phyloP scores from a whole-genome alignment of 805 yeast genomes.

The Wickerhamiella domercqiae region DNA sequence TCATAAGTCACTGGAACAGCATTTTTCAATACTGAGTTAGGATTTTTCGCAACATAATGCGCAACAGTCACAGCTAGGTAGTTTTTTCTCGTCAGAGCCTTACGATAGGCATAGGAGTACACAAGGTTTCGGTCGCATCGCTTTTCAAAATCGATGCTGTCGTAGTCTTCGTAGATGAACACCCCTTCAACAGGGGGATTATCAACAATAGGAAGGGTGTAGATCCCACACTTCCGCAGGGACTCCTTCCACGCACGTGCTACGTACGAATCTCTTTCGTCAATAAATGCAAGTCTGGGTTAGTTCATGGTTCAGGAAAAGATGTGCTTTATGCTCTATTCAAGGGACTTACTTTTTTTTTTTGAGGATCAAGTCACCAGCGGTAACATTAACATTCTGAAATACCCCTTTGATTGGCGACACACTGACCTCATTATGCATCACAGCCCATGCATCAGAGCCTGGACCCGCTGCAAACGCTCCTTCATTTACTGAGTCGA shows the following conservation, averaged over 20 bases:
- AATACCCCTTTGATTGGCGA: constrained; percentile 15
- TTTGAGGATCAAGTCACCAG: too few species aligned
- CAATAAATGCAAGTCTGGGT: constrained; percentile 9
- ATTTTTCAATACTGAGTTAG: constrained; percentile 39
- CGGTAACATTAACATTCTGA: constrained; percentile 10
- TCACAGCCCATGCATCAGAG: constrained; percentile 57
- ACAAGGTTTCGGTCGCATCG: constrained; percentile 11
- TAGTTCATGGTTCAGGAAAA: background rate
- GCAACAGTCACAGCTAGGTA: constrained; percentile 75
- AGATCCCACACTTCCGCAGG: constrained; percentile 3
- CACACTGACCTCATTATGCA: constrained; percentile 39
- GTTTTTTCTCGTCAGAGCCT: constrained; percentile 83
- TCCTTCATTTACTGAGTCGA: constrained; percentile 44
- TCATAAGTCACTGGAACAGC: constrained; percentile 66
- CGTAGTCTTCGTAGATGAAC: constrained; percentile 82
- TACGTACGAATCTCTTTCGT: constrained; percentile 13
- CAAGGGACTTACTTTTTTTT: too few species aligned
- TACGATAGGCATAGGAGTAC: constrained; percentile 58
- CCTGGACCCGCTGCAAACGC: constrained; percentile 31
- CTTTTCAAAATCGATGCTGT: constrained; percentile 61
- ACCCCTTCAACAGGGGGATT: background rate
- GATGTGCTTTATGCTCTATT: too few species aligned
- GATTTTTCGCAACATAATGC: constrained; percentile 58
- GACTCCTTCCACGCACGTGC: constrained; percentile 13
- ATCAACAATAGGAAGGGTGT: background rate